phyloP scores from a whole-genome alignment of 257 asterid genomes.

The Salvia splendens region DNA sequence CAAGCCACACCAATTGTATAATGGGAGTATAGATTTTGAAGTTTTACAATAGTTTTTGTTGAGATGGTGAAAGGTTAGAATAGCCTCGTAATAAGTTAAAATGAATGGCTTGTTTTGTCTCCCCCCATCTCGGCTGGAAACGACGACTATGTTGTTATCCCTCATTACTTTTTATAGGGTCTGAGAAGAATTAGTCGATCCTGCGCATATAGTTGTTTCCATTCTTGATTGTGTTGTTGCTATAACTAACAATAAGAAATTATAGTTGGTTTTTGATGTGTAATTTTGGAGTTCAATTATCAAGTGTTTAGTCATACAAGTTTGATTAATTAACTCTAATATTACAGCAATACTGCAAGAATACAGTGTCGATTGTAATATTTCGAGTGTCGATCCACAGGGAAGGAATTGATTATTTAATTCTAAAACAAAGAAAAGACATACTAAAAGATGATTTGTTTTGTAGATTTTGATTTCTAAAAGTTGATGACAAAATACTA shows the following conservation, averaged over 20 bases:
- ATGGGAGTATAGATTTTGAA: slow-evolving; percentile 45
- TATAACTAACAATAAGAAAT: slow-evolving; percentile 33
- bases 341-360: no score
- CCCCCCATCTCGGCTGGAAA: slow-evolving; percentile 37
- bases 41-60: slow-evolving; percentile 32
- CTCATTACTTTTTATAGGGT: slow-evolving; percentile 26
- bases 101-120: slow-evolving; percentile 43
- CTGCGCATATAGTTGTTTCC: slow-evolving; percentile 30
- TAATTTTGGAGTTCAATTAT: no score
- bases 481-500: no score
- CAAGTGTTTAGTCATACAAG: no score
- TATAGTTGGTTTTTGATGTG: slow-evolving; percentile 24
- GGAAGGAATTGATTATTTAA: no score
- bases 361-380: no score
- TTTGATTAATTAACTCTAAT: no score
- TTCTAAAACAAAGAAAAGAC: no score
- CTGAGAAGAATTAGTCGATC: slow-evolving; percentile 35
- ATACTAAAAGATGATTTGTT: no score
- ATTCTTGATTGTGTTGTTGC: slow-evolving; percentile 38
- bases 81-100: slow-evolving; percentile 26
- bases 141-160: neutral
- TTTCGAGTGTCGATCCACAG: no score
- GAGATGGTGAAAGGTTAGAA: slow-evolving; percentile 47
- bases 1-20: slow-evolving; percentile 36
- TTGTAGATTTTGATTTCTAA: no score